Conservation (phyloP, 2,329 filamentous ascomycete genomes). For the Stachybotrys chlorohalonatus region DNA sequence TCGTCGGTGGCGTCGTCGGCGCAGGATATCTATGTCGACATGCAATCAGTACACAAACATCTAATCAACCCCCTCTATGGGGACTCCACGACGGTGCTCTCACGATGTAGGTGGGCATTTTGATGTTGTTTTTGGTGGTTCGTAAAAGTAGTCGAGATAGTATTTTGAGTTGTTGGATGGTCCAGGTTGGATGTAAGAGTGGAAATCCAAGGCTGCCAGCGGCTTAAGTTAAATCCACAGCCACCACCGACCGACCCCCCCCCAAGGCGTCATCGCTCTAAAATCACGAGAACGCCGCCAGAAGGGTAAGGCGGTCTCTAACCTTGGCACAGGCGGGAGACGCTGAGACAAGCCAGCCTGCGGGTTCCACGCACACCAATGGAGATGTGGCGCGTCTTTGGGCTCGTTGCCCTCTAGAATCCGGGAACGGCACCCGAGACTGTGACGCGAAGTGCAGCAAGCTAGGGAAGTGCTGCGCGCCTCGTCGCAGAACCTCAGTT, state of each 20-base stretch:
- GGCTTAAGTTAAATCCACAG: neutral
- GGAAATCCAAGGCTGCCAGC: constrained; percentile 1
- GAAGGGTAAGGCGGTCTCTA: neutral
- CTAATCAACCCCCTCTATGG: neutral
- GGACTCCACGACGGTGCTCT: constrained; percentile 6
- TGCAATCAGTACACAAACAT: neutral
- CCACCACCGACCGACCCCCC: neutral
- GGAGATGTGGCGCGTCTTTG: neutral
- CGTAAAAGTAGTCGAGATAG: constrained; percentile 1
- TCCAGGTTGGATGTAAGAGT: constrained; percentile 6
- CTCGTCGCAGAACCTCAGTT: too few relatives aligned
- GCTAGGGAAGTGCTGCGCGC: too few relatives aligned
- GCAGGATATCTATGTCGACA: constrained; percentile 58
- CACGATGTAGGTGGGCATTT: constrained; percentile 51
- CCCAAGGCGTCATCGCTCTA: neutral
- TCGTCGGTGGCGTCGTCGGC: constrained; percentile 59
- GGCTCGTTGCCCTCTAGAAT: neutral
- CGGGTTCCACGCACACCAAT: neutral
- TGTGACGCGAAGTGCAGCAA: neutral
- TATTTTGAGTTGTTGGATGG: neutral
- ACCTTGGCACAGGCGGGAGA: neutral
- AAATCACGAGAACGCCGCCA: neutral
- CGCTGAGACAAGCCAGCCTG: neutral
- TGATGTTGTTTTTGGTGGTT: constrained; percentile 11
- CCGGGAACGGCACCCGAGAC: neutral